Conservation (phyloP, 768 basidiomycete species). For the Mycena sanguinolenta region DNA sequence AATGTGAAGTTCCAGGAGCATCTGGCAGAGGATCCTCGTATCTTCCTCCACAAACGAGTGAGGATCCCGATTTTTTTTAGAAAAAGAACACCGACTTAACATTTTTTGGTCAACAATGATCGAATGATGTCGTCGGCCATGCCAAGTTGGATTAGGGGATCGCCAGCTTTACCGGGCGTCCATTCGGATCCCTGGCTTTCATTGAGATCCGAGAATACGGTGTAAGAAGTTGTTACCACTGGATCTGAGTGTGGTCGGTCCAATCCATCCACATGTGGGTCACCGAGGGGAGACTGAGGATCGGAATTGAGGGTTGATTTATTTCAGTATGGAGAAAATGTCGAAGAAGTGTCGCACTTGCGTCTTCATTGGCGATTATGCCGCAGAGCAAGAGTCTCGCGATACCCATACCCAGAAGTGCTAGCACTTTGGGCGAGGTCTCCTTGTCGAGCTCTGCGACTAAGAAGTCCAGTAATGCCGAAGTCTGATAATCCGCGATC, state of each 20-base stretch:
- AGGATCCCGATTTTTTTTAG: conserved; percentile 35
- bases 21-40: conserved; percentile 73
- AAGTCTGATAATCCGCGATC: conserved; percentile 22
- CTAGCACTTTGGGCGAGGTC: conserved; percentile 65
- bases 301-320: conserved; percentile 51
- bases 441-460: conserved; percentile 64
- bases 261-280: conserved; percentile 79
- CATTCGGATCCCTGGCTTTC: conserved; percentile 36
- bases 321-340: conserved; percentile 59
- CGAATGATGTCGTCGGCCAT: conserved; percentile 62
- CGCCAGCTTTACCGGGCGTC: conserved; percentile 36
- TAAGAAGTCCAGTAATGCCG: conserved; percentile 68
- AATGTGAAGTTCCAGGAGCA: conserved; percentile 74
- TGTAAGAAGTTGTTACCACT: conserved; percentile 46
- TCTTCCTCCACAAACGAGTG: conserved; percentile 67
- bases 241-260: conserved; percentile 77
- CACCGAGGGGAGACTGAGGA: conserved; percentile 70
- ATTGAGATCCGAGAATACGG: not conserved
- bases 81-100: conserved; percentile 60
- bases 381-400: conserved; percentile 89
- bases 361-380: conserved; percentile 79
- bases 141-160: conserved; percentile 59
- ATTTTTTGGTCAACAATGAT: conserved; percentile 58
- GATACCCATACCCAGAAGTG: conserved; percentile 81
- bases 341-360: conserved; percentile 51